Base-by-base conservation (phyloP, 2,329 filamentous ascomycete genomes). In the Verticillium tricorpus region DNA sequence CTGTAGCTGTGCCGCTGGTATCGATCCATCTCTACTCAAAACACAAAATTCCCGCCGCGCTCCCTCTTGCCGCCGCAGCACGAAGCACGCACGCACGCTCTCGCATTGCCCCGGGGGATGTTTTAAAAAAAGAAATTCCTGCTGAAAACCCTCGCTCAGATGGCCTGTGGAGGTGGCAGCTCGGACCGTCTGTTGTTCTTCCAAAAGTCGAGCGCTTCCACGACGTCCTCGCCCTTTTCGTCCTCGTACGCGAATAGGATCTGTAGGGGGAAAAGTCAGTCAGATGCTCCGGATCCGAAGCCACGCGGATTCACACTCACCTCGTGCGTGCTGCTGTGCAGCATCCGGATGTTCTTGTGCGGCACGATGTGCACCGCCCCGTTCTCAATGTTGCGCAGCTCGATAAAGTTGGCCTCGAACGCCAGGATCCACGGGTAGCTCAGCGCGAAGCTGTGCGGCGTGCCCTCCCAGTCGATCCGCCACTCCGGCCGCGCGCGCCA, bases 201-300 rank as follows among this genome's bases (percentile, higher is more conserved):
- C 94, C 94, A 99, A 80, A 99, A 99, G 78, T 99, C 95, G 72
- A 99, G 86, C 65, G 92, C 93, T 69, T 95, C 93, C 66, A 99
- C 90, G 59, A 97, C 89, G 73, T 99, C 95, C 73, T 96, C 92
- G 68, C 95, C 94, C 67, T 87, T 82, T 74, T 99, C 95, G 71
- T 98, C 94, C 80, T 99, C 95, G 74, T 97, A 97, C 57, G 95
- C 94, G 77, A 97, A 98, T 59, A 99, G 78, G 69, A 99, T 98
- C 95, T 99, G 34, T 35, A 35, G 7, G 14, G 2, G 1, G 14
- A 3, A 35, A 14, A 1, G 34, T 35, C 34, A 35, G 34, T 35
- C 11, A 14, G 14, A 4, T 2, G 34, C 2, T 35, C 9, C 34
- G 34, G 7, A 14, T 35, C 9, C 34, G 34, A 35, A 14, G 14